phyloP scores from a whole-genome alignment of 768 basidiomycete genomes.

The Macrolepiota dolichaula region DNA sequence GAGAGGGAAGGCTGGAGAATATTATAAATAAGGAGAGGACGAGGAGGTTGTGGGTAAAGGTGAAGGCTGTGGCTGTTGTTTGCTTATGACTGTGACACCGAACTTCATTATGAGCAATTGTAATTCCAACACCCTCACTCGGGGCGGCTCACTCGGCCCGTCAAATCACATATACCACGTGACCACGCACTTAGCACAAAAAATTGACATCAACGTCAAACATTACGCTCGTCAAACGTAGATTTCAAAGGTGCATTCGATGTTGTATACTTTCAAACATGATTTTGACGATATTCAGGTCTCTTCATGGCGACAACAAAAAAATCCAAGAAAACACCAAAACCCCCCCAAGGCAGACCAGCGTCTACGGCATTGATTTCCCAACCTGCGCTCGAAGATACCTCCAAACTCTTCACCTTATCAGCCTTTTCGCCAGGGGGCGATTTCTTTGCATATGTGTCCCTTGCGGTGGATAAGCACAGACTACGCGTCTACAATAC shows the following conservation, averaged over 20 bases:
- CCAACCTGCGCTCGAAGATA: conserved; percentile 50
- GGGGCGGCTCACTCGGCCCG: conserved; percentile 8
- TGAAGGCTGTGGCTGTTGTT: conserved; percentile 6
- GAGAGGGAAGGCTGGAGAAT: neutral
- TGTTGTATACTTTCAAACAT: neutral
- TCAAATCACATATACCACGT: neutral
- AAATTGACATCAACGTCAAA: conserved; percentile 4
- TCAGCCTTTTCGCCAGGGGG: conserved; percentile 61
- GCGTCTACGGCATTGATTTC: conserved; percentile 52
- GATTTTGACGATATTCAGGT: conserved; percentile 1
- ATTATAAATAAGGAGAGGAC: neutral
- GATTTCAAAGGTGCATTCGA: neutral
- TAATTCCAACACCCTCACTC: neutral
- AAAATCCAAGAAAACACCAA: conserved; percentile 54
- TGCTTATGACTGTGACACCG: neutral
- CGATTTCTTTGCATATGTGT: conserved; percentile 55
- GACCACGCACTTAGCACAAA: neutral
- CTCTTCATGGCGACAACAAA: conserved; percentile 37
- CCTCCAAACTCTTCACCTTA: conserved; percentile 37
- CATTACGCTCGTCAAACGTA: neutral
- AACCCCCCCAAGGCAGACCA: conserved; percentile 50
- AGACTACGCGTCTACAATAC: conserved; percentile 65
- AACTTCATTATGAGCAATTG: neutral
- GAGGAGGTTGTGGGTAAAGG: conserved; percentile 10
- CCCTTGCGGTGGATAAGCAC: conserved; percentile 70